Percentiles rank a stretch among this genome's conserved stretches.
Conservation (phyloP, 495 filamentous ascomycete species). For the Cryomyces antarcticus region DNA sequence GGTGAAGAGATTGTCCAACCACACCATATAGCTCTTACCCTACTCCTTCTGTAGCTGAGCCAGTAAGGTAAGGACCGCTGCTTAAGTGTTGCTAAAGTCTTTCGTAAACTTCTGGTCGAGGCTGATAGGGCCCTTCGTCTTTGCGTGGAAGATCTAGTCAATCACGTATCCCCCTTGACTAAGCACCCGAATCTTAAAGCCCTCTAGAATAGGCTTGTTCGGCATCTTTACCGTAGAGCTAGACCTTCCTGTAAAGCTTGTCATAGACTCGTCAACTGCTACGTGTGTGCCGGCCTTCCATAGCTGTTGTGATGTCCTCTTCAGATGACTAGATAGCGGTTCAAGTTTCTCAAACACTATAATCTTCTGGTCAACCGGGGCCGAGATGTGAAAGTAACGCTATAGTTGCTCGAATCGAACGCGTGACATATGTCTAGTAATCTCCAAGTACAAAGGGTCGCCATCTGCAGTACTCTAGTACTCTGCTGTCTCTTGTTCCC, state of each 20-base stretch:
- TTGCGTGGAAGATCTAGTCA: neutral
- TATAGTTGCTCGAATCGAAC: neutral
- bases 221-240: slow-evolving; percentile 1
- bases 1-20: neutral
- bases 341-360: neutral
- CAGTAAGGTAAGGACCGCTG: no score
- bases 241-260: neutral
- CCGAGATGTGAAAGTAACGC: neutral
- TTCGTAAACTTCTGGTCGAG: no score
- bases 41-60: no score
- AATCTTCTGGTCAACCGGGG: neutral
- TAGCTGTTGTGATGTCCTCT: neutral
- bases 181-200: slow-evolving; percentile 1
- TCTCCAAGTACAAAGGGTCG: neutral
- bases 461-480: neutral
- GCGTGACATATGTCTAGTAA: neutral
- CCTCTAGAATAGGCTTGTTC: slow-evolving; percentile 1
- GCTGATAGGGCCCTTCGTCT: neutral
- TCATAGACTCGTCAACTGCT: slow-evolving; percentile 1
- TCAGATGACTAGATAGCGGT: neutral
- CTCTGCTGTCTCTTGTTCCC: neutral
- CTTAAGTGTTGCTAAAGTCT: no score
- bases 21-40: neutral
- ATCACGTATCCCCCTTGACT: neutral
- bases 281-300: slow-evolving; percentile 1